Percentiles rank a stretch among this genome's conserved stretches.
Conservation (phyloP, 495 filamentous ascomycete species). For the Xylaria flabelliformis region DNA sequence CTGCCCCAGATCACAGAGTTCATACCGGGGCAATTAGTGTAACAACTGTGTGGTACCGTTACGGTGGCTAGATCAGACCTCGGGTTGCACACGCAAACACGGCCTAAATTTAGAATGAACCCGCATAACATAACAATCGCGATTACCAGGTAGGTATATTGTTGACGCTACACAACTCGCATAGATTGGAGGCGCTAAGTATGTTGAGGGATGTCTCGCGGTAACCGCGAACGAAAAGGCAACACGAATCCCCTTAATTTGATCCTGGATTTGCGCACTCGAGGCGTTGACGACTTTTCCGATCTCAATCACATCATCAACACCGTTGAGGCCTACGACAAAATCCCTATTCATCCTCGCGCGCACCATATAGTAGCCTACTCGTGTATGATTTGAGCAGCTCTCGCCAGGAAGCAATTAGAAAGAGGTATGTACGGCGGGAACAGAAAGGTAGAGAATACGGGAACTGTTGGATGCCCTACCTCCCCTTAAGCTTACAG, state of each 20-base stretch:
- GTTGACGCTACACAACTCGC: slow-evolving; percentile 87
- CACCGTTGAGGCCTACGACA: slow-evolving; percentile 89
- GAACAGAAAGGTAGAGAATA: slow-evolving; percentile 63
- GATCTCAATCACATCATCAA: slow-evolving; percentile 88
- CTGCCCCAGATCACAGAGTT: background rate
- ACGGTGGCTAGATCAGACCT: background rate
- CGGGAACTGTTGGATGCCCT: slow-evolving; percentile 75
- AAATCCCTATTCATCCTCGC: slow-evolving; percentile 86
- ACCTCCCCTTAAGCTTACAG: slow-evolving; percentile 89
- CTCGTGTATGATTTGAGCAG: slow-evolving; percentile 91
- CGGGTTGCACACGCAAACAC: background rate
- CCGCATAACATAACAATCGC: slow-evolving; percentile 96
- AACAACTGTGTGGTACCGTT: background rate
- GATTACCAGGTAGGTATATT: no score
- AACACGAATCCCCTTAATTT: no score
- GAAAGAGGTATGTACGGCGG: slow-evolving; percentile 88
- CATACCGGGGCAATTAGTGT: background rate
- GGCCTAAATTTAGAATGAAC: slow-evolving; percentile 50
- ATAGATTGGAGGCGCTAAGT: slow-evolving; percentile 96
- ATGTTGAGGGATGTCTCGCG: slow-evolving; percentile 94
- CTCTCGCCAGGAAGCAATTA: slow-evolving; percentile 96
- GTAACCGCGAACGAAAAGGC: no score
- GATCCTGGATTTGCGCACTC: slow-evolving; percentile 55
- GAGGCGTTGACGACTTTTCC: slow-evolving; percentile 92
- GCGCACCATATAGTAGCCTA: slow-evolving; percentile 88